phyloP scores from a whole-genome alignment of 139 green algal species.

The Chlorella ohadii region DNA sequence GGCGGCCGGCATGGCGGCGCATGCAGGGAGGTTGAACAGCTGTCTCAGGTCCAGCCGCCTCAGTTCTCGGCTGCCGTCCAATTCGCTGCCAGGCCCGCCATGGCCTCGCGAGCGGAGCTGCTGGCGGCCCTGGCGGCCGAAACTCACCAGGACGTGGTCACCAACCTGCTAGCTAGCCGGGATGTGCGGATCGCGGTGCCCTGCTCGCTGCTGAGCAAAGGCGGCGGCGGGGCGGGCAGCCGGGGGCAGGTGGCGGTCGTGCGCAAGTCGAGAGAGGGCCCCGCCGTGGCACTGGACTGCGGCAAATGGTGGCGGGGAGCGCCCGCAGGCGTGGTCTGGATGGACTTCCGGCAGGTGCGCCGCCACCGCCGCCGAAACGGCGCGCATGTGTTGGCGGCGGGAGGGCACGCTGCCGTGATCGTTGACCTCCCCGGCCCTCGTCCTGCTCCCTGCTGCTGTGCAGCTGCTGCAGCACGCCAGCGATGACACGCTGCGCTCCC shows the following conservation, averaged over 20 bases:
- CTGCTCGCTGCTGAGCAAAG: constrained; percentile 23
- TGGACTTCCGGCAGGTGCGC: constrained; percentile 12
- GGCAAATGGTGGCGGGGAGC: constrained; percentile 14
- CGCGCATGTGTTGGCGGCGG: neutral
- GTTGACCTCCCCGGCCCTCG: no score
- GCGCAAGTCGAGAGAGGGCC: neutral
- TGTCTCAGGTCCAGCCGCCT: neutral
- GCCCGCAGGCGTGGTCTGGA: neutral
- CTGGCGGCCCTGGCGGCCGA: neutral
- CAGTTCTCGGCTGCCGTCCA: neutral
- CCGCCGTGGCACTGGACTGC: constrained; percentile 17
- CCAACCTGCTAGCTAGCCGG: neutral
- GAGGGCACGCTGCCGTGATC: neutral
- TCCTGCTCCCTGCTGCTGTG: neutral
- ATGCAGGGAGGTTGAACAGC: no score
- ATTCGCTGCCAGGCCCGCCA: neutral
- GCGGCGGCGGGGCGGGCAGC: neutral
- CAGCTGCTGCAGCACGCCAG: constrained; percentile 27
- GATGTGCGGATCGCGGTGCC: constrained; percentile 25
- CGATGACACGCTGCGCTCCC: neutral
- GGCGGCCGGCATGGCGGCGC: no score
- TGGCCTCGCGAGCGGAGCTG: neutral
- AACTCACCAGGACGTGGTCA: neutral
- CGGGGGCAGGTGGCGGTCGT: neutral
- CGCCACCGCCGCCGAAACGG: neutral